Evolutionary conservation across 108 stramenopile genomes (phyloP), one percentile per base, ranked within the genome.

Genomic region (Pseudonitzschia delicatissima): DNA sequence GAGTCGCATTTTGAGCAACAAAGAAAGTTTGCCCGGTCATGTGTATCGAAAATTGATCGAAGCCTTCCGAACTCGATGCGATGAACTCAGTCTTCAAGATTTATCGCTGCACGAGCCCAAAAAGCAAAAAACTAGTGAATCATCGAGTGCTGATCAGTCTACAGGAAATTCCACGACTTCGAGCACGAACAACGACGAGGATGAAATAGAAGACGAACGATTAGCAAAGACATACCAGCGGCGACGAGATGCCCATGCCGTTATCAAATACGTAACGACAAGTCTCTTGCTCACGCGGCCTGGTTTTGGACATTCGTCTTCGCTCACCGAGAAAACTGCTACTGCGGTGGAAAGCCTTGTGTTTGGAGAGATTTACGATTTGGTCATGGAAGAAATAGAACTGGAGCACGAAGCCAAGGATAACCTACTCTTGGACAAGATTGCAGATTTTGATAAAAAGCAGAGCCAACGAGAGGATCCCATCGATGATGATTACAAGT

Each of bases 261-360:
- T 91, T 36, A 93, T 93, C 20, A 91, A 91, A 68, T 85, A 90
- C 67, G 81, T 93, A 9, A 93, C 92, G n/a, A 86, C 86, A 31
- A 84, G 89, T 3, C 74, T 93, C 6, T 69, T 93, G 18, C 86
- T 90, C 58, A 86, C 85, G 23, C 77, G 89, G 5, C 82, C 86
- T 50, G 88, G 84, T 4, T 80, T 93, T 66, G 81, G 79, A 1
- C 76, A 77, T 8, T 84, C 87, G 2, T 69, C 87, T 21, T 26
- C 68, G 0, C 77, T 93, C 31, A 89, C 89, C 13, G 89, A 93
- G 52, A 42, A 85, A 64, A 81, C 87, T 12, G 92, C 89, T 18
- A 63, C 73, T 17, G 84, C 89, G 12, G 89, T 93, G 0, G 92
- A 93, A 69, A 63, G 74, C 7, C 52, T 93, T 25, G 88, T 93